Evolutionary conservation across 208 protist genomes (phyloP).

Genomic region (Borovskyia barvae): DNA sequence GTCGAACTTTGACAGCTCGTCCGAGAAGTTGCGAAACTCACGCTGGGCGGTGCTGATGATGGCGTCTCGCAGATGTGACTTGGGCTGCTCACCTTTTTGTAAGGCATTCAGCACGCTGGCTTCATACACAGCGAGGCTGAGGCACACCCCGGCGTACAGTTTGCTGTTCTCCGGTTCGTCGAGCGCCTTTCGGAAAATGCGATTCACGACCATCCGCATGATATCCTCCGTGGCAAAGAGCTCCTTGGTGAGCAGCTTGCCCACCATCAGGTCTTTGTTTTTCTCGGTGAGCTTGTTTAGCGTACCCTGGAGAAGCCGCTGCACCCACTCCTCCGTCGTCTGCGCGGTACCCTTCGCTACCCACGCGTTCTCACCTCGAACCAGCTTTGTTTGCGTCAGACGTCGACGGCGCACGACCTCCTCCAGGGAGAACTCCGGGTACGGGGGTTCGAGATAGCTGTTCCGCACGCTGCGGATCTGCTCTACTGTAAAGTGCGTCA

Average conservation of each 20-base stretch:
- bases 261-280: slow-evolving; percentile 72
- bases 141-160: slow-evolving; percentile 76
- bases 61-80: slow-evolving; percentile 74
- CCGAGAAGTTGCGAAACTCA: slow-evolving; percentile 46
- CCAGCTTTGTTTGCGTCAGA: slow-evolving; percentile 62
- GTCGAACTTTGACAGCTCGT: slow-evolving; percentile 19
- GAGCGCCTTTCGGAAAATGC: slow-evolving; percentile 86
- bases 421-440: slow-evolving; percentile 85
- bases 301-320: slow-evolving; percentile 69
- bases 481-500: slow-evolving; percentile 75
- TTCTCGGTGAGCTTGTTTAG: slow-evolving; percentile 82
- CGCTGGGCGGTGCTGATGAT: slow-evolving; percentile 56
- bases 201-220: slow-evolving; percentile 50
- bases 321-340: slow-evolving; percentile 79
- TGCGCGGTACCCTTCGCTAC: slow-evolving; percentile 60
- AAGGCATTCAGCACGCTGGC: slow-evolving; percentile 33
- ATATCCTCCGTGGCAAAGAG: slow-evolving; percentile 66
- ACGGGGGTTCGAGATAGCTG: slow-evolving; percentile 74
- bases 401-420: slow-evolving; percentile 67
- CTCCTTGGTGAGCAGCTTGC: slow-evolving; percentile 53
- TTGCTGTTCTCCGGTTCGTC: slow-evolving; percentile 85
- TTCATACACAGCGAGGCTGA: slow-evolving; percentile 78
- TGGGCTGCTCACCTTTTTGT: slow-evolving; percentile 21
- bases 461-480: slow-evolving; percentile 77
- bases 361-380: slow-evolving; percentile 85